Conservation (phyloP, 129 eudicot species). For the Saposhnikovia divaricata region DNA sequence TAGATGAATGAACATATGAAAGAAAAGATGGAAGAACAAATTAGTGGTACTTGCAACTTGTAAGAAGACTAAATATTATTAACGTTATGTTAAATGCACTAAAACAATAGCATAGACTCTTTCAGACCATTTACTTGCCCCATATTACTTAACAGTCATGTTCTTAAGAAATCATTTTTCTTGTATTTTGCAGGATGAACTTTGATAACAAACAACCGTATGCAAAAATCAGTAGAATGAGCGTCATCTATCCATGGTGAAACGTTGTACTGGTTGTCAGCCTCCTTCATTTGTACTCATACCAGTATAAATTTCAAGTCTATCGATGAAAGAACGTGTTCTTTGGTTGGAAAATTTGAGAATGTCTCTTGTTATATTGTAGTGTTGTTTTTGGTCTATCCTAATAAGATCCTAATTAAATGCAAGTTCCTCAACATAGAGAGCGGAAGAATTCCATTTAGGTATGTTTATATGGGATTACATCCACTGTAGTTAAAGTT, state of each 20-base stretch:
- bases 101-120: neutral
- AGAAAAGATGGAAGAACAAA: neutral
- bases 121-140: neutral
- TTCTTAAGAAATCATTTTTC: neutral
- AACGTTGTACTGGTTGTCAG: neutral
- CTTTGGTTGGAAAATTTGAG: neutral
- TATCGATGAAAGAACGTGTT: neutral
- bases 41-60: neutral
- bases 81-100: neutral
- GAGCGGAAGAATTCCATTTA: neutral
- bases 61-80: neutral
- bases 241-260: neutral
- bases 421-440: neutral
- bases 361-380: neutral
- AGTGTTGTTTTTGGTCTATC: neutral
- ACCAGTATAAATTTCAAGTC: neutral
- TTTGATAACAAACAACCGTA: neutral
- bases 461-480: neutral
- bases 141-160: neutral
- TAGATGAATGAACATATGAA: neutral
- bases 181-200: neutral
- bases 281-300: neutral
- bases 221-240: neutral
- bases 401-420: neutral
- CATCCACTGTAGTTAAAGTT: too few species aligned